Evolutionary conservation across 1,139 yeast genomes (phyloP).

Genomic region (Diutina siamensis): DNA sequence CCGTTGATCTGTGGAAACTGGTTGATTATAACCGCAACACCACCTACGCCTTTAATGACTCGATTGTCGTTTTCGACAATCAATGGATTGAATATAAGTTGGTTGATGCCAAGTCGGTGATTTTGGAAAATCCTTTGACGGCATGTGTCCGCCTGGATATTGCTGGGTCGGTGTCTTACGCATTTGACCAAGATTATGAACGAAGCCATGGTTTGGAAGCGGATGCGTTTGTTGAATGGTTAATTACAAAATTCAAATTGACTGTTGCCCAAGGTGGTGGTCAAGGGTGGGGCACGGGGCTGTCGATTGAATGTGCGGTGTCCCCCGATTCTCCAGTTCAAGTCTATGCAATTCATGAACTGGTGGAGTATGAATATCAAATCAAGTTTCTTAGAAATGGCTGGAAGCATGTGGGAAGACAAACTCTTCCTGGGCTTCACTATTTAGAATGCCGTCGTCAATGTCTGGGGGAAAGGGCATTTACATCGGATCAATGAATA

Average conservation of each 20-base stretch:
- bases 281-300: not conserved
- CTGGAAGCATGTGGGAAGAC: not conserved
- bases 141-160: constrained; percentile 1
- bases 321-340: not conserved
- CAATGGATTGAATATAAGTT: not conserved
- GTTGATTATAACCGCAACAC: not conserved
- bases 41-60: not conserved
- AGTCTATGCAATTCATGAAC: not conserved
- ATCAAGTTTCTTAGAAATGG: not conserved
- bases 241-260: not conserved
- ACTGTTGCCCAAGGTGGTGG: not conserved
- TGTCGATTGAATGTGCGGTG: not conserved
- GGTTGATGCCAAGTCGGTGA: not conserved
- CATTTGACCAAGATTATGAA: not conserved
- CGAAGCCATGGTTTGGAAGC: not conserved
- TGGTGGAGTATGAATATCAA: not conserved
- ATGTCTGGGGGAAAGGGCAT: not conserved
- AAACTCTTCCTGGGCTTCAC: not conserved
- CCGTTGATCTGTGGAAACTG: not conserved
- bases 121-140: not conserved
- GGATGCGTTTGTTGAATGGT: not conserved
- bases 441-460: not conserved
- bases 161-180: not conserved
- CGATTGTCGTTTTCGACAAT: not conserved
- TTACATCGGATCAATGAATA: not conserved